Evolutionary conservation across 2,329 filamentous ascomycete genomes (phyloP).

Genomic region (Dothistroma septosporum): DNA sequence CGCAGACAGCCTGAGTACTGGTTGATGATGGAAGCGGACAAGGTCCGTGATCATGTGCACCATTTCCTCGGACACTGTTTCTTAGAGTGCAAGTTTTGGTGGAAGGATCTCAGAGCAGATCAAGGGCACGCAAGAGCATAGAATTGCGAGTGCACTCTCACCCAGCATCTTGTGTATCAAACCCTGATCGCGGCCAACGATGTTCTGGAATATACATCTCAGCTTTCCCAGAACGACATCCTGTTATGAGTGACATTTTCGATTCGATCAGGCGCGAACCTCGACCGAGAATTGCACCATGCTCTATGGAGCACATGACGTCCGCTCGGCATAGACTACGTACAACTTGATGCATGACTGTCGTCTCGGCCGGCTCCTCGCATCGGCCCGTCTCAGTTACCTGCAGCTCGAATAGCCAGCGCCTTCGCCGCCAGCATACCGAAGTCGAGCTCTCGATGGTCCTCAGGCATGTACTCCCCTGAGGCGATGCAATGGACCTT

Average conservation of each 20-base stretch:
- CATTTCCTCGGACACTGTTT: neutral
- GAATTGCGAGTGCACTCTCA: neutral
- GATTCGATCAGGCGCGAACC: neutral
- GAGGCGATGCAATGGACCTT: conserved; percentile 89
- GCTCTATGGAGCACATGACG: too few species aligned
- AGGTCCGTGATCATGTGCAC: neutral
- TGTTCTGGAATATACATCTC: neutral
- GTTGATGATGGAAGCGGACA: neutral
- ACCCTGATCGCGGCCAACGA: neutral
- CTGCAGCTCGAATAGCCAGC: conserved; percentile 22
- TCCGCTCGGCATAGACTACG: neutral
- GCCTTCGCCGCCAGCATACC: conserved; percentile 36
- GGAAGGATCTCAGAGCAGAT: neutral
- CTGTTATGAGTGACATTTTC: neutral
- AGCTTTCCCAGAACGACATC: neutral
- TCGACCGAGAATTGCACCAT: too few species aligned
- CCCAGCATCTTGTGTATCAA: too few species aligned
- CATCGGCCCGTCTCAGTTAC: neutral
- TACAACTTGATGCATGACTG: neutral
- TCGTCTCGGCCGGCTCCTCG: neutral
- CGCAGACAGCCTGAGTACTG: too few species aligned
- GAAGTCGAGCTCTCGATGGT: conserved; percentile 43
- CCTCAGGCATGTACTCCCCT: conserved; percentile 60
- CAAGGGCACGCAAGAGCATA: neutral
- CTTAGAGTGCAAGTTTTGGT: neutral